Evolutionary conservation across 495 filamentous ascomycete species (phyloP), one percentile per base, ranked within the genome.

Genomic region (Pseudoneurospora amorphoporcata): DNA sequence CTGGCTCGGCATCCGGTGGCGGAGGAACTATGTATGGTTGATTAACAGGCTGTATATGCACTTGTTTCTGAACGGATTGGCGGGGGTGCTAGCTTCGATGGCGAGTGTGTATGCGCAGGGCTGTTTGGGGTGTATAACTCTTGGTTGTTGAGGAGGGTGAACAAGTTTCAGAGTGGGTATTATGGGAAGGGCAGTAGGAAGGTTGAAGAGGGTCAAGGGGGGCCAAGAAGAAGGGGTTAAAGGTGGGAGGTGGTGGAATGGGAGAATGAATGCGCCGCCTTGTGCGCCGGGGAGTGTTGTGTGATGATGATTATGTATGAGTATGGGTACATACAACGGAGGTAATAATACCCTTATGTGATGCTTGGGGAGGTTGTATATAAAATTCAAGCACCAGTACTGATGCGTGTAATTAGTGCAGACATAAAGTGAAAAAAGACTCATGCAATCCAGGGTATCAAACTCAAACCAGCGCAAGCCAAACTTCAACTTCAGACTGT

Each of bases 41-140:
- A 73, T 84, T 0, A 84, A 83, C 42, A 78, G 77, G 69, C 76
- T 86, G 16, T 84, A 85, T 72, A 32, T 86, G 70, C 83, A 83
- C 1, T 72, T 81, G 0, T 69, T 81, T 23, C 73, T 87, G 69
- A 86, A 87, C 75, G 78, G 79, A 14, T 37, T 84, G 4, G 85
- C 82, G n/a, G 86, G 87, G 0, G 69, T 87, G 8, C 73, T 87
- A 9, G 79, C 79, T 16, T 86, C 86, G n/a, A 69, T 88, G 9
- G 77, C 83, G 16, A 84, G 80, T 76, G 81, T 89, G 9, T 88
- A 88, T 72, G 76, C 80, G 23, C 80, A 84, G 42, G 72, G 7
- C 40, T 83, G 73, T 83, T 83, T 75, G 70, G 71, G 39, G 39
- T 82, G 32, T 84, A 82, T 73, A 82, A 82, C 35, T 73, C 68